Percentiles rank a stretch among this genome's conserved stretches.
Conservation (phyloP, 2,329 filamentous ascomycete species). For the Nemania abortiva region DNA sequence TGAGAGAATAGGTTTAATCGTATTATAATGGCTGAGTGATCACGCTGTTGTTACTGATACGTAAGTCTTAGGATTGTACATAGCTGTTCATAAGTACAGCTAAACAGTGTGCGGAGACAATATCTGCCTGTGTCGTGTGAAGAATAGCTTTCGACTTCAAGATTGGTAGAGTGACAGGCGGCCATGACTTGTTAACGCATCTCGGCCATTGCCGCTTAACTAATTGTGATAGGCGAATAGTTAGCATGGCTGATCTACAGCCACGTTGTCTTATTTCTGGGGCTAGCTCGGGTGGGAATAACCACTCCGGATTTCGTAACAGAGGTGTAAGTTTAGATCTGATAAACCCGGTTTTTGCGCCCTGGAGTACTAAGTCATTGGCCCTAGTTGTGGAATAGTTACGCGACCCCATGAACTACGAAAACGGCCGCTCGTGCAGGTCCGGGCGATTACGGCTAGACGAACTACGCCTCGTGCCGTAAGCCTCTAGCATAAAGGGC, state of each 20-base stretch:
- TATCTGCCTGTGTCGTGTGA: no score
- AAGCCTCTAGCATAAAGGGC: not conserved
- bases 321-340: not conserved
- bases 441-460: not conserved
- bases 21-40: no score
- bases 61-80: no score
- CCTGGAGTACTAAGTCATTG: no score
- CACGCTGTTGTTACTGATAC: no score
- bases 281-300: not conserved
- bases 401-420: not conserved
- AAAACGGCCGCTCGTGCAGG: not conserved
- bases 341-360: not conserved
- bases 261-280: not conserved
- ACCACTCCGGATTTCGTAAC: not conserved
- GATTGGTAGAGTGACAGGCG: no score
- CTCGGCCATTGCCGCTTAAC: not conserved
- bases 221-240: not conserved
- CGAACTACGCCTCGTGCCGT: not conserved
- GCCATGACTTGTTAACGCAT: no score
- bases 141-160: no score
- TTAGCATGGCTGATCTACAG: not conserved
- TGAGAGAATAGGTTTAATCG: no score
- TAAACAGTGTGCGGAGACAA: no score
- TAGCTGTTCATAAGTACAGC: no score
- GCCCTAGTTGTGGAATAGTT: not conserved